A percentile compares a stretch with the other conserved stretches of the same genome.
Evolutionary conservation across 768 basidiomycete species (phyloP).

Genomic region (Kwoniella dejecticola): DNA sequence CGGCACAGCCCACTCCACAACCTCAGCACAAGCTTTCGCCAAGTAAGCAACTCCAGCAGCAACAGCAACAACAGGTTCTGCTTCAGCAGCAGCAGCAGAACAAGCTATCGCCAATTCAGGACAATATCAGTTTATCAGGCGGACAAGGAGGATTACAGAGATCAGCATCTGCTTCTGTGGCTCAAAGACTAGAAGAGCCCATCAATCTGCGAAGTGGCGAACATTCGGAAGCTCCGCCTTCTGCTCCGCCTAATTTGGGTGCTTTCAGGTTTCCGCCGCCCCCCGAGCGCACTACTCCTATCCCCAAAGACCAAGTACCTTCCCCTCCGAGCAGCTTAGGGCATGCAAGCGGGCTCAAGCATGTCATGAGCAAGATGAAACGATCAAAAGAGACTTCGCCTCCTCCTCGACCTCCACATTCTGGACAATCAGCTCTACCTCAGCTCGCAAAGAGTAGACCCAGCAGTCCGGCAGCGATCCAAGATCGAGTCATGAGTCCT

Average conservation of each 20-base stretch:
- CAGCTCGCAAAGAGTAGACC: not conserved
- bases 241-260: conserved; percentile 31
- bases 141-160: conserved; percentile 9
- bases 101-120: conserved; percentile 1
- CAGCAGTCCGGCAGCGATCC: not conserved
- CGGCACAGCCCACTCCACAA: not conserved
- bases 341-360: conserved; percentile 7
- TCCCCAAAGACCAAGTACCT: not conserved
- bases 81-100: conserved; percentile 3
- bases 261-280: conserved; percentile 30
- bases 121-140: not conserved
- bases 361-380: conserved; percentile 21
- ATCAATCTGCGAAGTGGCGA: conserved; percentile 17
- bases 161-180: conserved; percentile 11
- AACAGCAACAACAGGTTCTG: conserved; percentile 5
- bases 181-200: conserved; percentile 26
- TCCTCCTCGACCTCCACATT: not conserved
- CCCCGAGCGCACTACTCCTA: conserved; percentile 7
- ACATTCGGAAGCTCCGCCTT: conserved; percentile 1
- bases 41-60: conserved; percentile 8
- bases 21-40: conserved; percentile 3
- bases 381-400: conserved; percentile 14
- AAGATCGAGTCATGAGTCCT: not conserved
- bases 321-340: conserved; percentile 23
- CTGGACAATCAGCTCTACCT: too few relatives aligned